These are phyloP conservation scores for Micromonas pusilla DNA, from an alignment of 139 green algal genomes.

Conservation along the genomic window DNA sequence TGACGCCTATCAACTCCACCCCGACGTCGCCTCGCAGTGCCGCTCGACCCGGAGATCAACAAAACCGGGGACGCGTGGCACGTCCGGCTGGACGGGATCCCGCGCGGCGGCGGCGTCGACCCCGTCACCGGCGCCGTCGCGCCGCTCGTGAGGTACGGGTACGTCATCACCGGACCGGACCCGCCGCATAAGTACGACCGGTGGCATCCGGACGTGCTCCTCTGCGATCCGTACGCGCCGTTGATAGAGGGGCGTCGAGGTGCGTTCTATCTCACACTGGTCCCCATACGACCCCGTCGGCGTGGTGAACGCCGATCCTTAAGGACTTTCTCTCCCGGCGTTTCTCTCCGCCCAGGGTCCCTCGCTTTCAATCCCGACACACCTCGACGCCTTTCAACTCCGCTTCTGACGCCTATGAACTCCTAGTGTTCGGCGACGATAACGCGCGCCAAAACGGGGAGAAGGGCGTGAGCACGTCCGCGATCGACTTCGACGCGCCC, in stretches of 20 bases:
- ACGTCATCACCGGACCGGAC: constrained; percentile 45
- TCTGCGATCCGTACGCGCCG: constrained; percentile 87
- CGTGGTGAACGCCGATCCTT: too few relatives aligned
- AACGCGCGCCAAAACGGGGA: constrained; percentile 53
- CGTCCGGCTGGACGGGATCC: constrained; percentile 57
- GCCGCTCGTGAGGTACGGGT: constrained; percentile 38
- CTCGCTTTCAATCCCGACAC: too few relatives aligned
- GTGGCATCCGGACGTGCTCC: constrained; percentile 39
- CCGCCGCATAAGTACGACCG: constrained; percentile 34
- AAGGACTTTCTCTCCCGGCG: too few relatives aligned
- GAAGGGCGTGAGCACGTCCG: constrained; percentile 52
- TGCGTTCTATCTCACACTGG: too few relatives aligned
- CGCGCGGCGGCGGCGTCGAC: constrained; percentile 1
- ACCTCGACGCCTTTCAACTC: too few relatives aligned
- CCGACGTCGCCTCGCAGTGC: too few relatives aligned
- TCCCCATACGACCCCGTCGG: too few relatives aligned
- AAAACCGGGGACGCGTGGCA: constrained; percentile 78
- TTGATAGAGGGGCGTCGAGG: constrained; percentile 60
- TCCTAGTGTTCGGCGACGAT: constrained; percentile 59
- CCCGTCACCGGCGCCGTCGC: constrained; percentile 33
- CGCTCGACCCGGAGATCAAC: background rate
- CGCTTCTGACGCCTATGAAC: too few relatives aligned
- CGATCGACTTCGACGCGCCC: constrained; percentile 38
- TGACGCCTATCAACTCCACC: too few relatives aligned
- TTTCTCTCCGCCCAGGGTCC: too few relatives aligned